Evolutionary conservation across 257 asterid species (phyloP), one percentile per base, ranked within the genome.

Genomic region (Solanum pinnatisectum): DNA sequence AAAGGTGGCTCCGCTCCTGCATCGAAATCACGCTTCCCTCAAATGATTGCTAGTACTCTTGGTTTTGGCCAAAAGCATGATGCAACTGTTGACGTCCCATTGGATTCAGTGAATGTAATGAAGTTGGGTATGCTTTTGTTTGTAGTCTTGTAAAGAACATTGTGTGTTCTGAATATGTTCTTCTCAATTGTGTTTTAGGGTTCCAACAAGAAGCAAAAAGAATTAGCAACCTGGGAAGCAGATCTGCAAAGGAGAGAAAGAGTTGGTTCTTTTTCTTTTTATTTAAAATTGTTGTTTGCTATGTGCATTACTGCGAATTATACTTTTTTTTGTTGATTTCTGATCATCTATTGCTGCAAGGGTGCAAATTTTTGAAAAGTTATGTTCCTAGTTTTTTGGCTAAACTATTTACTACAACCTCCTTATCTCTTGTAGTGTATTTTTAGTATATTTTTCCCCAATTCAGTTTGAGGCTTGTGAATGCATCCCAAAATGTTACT

Each of bases 21-120:
- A 27, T 94, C 98, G 30, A 96, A 96, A 90, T 93, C 99, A 71
- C 93, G 95, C 83, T 84, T 97, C 70, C 98, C 98, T 33, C 93
- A 95, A 90, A 94, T 90, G 90, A 95, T 96, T 87, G 91, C 99
- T 27, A 95, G 60, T 93, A 94, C 99, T 37, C 88, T 97, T n/a
- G 99, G 99, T 71, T 94, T 97, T 84, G 98, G 99, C 68, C 98
- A 92, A 93, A 97, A 95, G 86, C 98, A 96, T 86, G 99, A 97
- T 94, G 99, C 99, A 59, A 94, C 98, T 27, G 96, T 89, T 84
- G 99, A 97, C 88, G 93, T 97, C 90, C 99, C 99, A n/a, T 89
- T 97, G 89, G 99, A 95, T 91, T 27, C 93, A 11, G 87, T 93
- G 95, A 94, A 93, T 88, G 99, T 96, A 96, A 92, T 89, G 87